Conservation (phyloP, 768 basidiomycete species). For the Dendrothele bispora region DNA sequence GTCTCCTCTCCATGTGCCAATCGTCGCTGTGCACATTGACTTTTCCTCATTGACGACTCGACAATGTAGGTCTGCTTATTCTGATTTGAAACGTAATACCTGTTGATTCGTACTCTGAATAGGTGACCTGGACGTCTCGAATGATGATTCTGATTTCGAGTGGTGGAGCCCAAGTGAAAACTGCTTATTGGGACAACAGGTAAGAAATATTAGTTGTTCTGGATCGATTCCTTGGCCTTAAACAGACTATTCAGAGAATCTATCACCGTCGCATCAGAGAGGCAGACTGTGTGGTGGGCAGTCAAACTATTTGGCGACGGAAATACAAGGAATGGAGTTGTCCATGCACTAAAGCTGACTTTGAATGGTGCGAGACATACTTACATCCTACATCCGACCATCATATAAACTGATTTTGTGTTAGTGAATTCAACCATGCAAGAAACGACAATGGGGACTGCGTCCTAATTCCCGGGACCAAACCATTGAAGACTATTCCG, state of each 20-base stretch:
- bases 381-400: background rate
- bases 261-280: conserved; percentile 87
- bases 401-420: conserved; percentile 4
- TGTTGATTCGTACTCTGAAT: conserved; percentile 61
- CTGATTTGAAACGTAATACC: conserved; percentile 7
- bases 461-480: conserved; percentile 71
- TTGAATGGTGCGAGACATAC: conserved; percentile 77
- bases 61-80: conserved; percentile 60
- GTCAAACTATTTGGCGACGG: too few relatives aligned
- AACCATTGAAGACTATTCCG: conserved; percentile 61
- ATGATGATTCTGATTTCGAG: conserved; percentile 97
- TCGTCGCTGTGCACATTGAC: conserved; percentile 84
- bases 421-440: conserved; percentile 90
- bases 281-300: conserved; percentile 85
- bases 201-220: conserved; percentile 33
- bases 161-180: conserved; percentile 93
- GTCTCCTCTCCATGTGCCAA: conserved; percentile 40
- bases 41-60: conserved; percentile 75
- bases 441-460: conserved; percentile 72
- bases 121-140: conserved; percentile 69
- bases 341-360: conserved; percentile 71
- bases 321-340: conserved; percentile 64
- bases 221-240: background rate
- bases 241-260: conserved; percentile 59
- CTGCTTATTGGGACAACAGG: conserved; percentile 93